Conservation (phyloP, 257 asterid species). For the Apocynum venetum region DNA sequence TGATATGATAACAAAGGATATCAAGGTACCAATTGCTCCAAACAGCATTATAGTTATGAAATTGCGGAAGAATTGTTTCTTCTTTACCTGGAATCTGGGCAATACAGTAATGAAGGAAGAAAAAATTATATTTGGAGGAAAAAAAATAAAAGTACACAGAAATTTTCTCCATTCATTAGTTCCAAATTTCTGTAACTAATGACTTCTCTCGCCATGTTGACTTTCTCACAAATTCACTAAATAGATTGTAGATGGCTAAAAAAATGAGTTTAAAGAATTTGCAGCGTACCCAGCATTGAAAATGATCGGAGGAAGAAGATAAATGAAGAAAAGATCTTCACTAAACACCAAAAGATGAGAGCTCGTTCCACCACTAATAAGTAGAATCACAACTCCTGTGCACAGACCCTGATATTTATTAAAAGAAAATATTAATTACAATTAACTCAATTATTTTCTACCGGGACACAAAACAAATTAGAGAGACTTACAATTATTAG, state of each 20-base stretch:
- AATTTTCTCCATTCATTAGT: neutral
- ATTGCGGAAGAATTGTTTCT: constrained; percentile 98
- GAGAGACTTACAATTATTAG: constrained; percentile 49
- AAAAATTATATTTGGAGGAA: neutral
- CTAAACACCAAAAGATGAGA: constrained; percentile 89
- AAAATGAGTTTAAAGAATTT: neutral
- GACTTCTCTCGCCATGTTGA: neutral
- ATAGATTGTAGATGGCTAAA: neutral
- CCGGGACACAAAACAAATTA: constrained; percentile 6
- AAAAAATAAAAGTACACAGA: neutral
- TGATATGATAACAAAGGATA: constrained; percentile 82
- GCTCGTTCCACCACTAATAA: constrained; percentile 72
- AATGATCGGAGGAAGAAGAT: constrained; percentile 97
- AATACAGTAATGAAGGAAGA: constrained; percentile 18
- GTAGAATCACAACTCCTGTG: constrained; percentile 80
- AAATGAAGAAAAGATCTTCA: constrained; percentile 94
- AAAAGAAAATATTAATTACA: constrained; percentile 1
- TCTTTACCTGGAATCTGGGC: constrained; percentile 96
- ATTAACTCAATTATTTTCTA: neutral
- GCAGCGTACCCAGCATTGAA: constrained; percentile 88
- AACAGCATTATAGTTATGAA: constrained; percentile 83
- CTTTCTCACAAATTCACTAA: neutral
- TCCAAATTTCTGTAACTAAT: neutral
- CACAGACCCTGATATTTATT: constrained; percentile 56
- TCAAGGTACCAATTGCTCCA: constrained; percentile 94